Percentiles rank a stretch among this genome's conserved stretches.
phyloP scores from a whole-genome alignment of 192 early-diverging fungal genomes.

The Phlyctochytrium arcticum region DNA sequence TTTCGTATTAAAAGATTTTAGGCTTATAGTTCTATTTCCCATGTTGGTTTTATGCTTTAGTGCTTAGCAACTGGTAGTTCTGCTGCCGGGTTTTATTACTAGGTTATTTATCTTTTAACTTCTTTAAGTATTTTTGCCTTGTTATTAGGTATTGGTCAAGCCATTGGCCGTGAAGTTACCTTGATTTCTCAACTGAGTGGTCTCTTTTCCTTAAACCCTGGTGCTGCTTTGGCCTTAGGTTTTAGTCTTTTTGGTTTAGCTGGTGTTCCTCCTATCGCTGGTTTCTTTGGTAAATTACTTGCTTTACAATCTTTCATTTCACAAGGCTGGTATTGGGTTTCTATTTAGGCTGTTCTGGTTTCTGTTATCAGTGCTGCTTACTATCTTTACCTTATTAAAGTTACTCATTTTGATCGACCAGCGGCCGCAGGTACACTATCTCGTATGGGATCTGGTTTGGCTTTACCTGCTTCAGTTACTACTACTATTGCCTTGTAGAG shows the following conservation, averaged over 20 bases:
- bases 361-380: slow-evolving; percentile 41
- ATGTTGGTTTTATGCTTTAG: slow-evolving; percentile 54
- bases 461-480: too few species aligned
- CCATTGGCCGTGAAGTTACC: slow-evolving; percentile 56
- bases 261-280: slow-evolving; percentile 41
- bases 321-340: slow-evolving; percentile 50
- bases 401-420: slow-evolving; percentile 19
- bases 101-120: slow-evolving; percentile 60
- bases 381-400: slow-evolving; percentile 35
- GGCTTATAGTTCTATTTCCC: slow-evolving; percentile 47
- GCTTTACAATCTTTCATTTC: slow-evolving; percentile 54
- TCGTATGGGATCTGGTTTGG: too few species aligned
- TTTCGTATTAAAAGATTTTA: slow-evolving; percentile 50
- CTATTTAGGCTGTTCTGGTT: slow-evolving; percentile 36
- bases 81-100: slow-evolving; percentile 48
- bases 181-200: slow-evolving; percentile 57
- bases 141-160: slow-evolving; percentile 54
- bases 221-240: slow-evolving; percentile 54
- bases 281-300: slow-evolving; percentile 48
- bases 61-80: slow-evolving; percentile 31
- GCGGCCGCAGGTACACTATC: too few species aligned
- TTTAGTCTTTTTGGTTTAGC: slow-evolving; percentile 54
- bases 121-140: slow-evolving; percentile 57
- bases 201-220: slow-evolving; percentile 51
- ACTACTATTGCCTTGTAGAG: too few species aligned